Base-by-base conservation (phyloP, 441 rosid species). In the Populus hybrid region DNA sequence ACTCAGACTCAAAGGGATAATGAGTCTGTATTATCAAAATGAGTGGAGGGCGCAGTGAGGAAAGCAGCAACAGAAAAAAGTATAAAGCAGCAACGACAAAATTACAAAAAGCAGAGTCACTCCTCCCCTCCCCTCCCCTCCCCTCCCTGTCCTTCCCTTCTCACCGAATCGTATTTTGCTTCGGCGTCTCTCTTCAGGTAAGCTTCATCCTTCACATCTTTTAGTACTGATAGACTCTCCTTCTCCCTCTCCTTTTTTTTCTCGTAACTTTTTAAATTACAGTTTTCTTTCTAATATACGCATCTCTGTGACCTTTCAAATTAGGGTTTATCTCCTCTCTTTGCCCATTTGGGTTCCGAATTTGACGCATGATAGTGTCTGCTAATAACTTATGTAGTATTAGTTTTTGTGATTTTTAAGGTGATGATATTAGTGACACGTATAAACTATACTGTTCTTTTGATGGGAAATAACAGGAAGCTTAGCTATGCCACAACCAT, bases 301-400 rank as follows among this genome's bases (percentile, higher is more conserved):
- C 29, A 20, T 28, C 29, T 28, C 29, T 28, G 29, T 28, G 36
- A 35, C 53, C 65, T 78, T 59, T 69, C 68, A 29, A 56, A 74
- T 83, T 83, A 83, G 88, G 86, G 88, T 82, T 78, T 70, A 16
- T 56, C 77, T 67, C 36, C 4, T 26, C 26, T 4, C 12, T 42
- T 72, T 26, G 23, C 12, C 2, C 26, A 12, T 16, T 31, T 38
- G 64, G 7, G n/a, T 5, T 56, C 38, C 23, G 61, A n/a, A 61
- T 26, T 73, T 56, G 33, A 40, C 35, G 65, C 6, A 67, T 29
- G 12, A 64, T 23, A n/a, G 26, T 64, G 67, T 23, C 1, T 64
- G 23, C 26, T 23, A 1, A 20, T 64, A 20, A 21, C 12, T 64
- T 64, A n/a, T 64, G 67, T 23, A 7, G 9, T 64, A n/a, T 23